Base-by-base conservation (phyloP, 2,329 filamentous ascomycete species). In the Epicoccum nigrum region DNA sequence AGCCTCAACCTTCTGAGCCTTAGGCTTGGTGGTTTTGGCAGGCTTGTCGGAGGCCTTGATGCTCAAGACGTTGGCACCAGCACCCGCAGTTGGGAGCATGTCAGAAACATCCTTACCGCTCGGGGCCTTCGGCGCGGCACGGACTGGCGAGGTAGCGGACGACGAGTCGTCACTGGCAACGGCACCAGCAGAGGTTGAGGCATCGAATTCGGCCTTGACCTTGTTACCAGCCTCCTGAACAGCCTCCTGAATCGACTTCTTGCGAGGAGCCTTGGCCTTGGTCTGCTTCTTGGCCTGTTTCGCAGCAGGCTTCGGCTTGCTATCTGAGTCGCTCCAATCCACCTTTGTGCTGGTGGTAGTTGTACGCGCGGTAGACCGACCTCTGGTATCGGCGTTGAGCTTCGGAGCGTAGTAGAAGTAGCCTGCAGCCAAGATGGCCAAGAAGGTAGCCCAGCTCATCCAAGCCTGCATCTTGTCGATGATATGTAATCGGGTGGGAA, bases 121-220 rank as follows among this genome's bases (percentile, higher is more conserved):
- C 12, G 78, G 79, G n/a, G 83, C 78, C 49, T 63, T 59, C 11
- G 49, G 43, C 9, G 43, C 52, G 23, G 62, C 72, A 40, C 80
- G 76, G 42, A 83, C 78, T 25, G 90, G 88, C 9, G 90, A 92
- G 4, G 37, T 21, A 35, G 80, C 79, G 51, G 82, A 80, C 7
- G 88, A 80, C 3, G 91, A 92, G 64, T 87, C 90, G 64, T 87
- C 90, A 65, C 95, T 89, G 64, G 94, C 90, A 12, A 86, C 89
- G 68, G 93, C 90, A 23, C 81, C 87, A 44, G 85, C 89, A 4
- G 89, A 92, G 0, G 89, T 89, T 6, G 64, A 65, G 7, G 58
- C 57, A 11, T 67, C 64, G 33, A 72, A 57, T 21, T 59, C 56
- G 32, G 68, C 61, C 46, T 67, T 67, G 16, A 57, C 62, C 61